Evolutionary conservation across 176 grass and related monocot species (phyloP), one percentile per base, ranked within the genome.

Genomic region (Oryza coarctata): DNA sequence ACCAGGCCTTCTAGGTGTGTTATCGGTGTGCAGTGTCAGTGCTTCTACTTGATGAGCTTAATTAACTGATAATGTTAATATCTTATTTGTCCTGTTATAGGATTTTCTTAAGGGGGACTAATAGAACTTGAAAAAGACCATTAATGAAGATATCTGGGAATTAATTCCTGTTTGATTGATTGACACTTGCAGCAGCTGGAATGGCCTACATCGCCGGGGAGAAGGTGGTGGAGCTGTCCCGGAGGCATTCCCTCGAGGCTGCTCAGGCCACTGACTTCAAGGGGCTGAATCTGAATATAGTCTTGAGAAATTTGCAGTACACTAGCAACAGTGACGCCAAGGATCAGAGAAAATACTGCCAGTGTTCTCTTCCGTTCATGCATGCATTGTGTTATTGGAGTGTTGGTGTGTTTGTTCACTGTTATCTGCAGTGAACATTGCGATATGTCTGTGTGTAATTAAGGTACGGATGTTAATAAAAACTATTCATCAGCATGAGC

Each of bases 171-270:
- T n/a, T n/a, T n/a, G n/a, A n/a, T n/a, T 72, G 4, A 45, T 72
- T 13, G 22, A 6, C 44, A 6, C 7, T 20, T 39, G 9, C 45
- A 74, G 72, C 72, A 27, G 81, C 81, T 65, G 81, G 70, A 14
- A 65, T 65, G 76, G 84, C 84, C 0, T 87, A 82, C 49, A 77
- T 87, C 36, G 77, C 82, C 6, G 78, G 82, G 15, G 82, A 87
- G 85, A 87, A 80, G 63, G 30, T 87, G 41, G 17, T 87, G 29
- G 29, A 80, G 11, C 74, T 81, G 63, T 73, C 79, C 5, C 82
- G 85, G 39, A 69, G 52, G 52, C 73, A 71, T 30, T 77, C 72
- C 2, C 68, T 71, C 11, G 49, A 77, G 64, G 22, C n/a, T 1
- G 71, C 64, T 7, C 49, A 64, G 41, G 40, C 25, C 60, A 83